phyloP scores from a whole-genome alignment of 768 basidiomycete genomes.

The Russula compacta region DNA sequence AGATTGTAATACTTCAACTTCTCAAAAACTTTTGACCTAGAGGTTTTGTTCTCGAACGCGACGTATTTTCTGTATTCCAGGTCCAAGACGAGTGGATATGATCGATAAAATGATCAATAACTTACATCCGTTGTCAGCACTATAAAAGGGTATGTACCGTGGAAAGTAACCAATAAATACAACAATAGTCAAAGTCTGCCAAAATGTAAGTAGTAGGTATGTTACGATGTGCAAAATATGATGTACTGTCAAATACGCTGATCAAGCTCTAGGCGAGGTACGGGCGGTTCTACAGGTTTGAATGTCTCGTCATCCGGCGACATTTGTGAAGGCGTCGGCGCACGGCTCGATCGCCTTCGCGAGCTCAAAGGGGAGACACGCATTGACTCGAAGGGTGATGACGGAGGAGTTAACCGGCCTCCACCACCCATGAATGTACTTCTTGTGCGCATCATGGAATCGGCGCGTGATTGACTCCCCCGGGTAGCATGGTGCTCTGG shows the following conservation, averaged over 20 bases:
- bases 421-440: constrained; percentile 2
- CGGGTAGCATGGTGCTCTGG: constrained; percentile 30
- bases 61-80: not conserved
- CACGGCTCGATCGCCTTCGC: constrained; percentile 26
- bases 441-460: not conserved
- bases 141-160: not conserved
- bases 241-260: constrained; percentile 21
- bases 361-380: constrained; percentile 5
- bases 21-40: too few relatives aligned
- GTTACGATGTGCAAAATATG: not conserved
- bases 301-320: constrained; percentile 38
- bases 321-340: constrained; percentile 25
- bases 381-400: constrained; percentile 11
- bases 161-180: not conserved
- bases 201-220: not conserved
- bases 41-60: not conserved
- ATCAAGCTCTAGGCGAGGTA: constrained; percentile 24
- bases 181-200: not conserved
- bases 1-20: not conserved
- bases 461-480: constrained; percentile 4
- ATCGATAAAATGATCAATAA: not conserved
- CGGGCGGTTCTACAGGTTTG: constrained; percentile 44
- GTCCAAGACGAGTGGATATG: not conserved
- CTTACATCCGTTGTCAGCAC: not conserved
- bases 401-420: constrained; percentile 4